Evolutionary conservation across 2,329 filamentous ascomycete species (phyloP), one percentile per base, ranked within the genome.

Genomic region (Dothideomycetes sp.): DNA sequence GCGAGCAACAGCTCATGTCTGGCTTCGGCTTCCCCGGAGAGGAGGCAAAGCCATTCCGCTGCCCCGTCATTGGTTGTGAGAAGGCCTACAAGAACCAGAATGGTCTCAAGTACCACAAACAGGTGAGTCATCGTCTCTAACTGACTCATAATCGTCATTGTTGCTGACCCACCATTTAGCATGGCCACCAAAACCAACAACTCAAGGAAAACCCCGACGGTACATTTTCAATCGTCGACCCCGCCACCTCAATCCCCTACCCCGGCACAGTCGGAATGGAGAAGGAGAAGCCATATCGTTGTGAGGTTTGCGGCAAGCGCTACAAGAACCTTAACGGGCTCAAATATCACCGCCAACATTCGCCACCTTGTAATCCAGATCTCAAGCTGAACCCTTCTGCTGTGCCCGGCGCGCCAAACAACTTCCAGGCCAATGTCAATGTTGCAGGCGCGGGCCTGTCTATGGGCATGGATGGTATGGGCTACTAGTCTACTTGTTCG

Each of bases 1-100:
- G 74, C 32, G 74, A 80, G 52, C 75, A 79, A 49, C 77, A 80
- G 50, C 64, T 80, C 45, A 63, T 77, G 47, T 60, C 64, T 16
- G 55, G 57, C 49, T 56, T 43, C 55, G 61, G 50, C 55, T 63
- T 62, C 56, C 72, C 75, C 43, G 81, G 81, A 12, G 89, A 96
- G 58, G 89, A 98, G 58, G 86, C 93, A 54, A 98, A 96, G 64
- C 91, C 91, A 0, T 98, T 94, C 71, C 84, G 88, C 59, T 98
- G 91, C 55, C 91, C 91, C 2, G 91, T 98, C 37, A 94, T 98
- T 58, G 91, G 91, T 4, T 98, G 91, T 56, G 91, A 96, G 62
- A 98, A 98, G 70, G 89, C 91, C 0, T 98, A 98, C 68, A 98
- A 98, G 72, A 98, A 98, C 61, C 91, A 96, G 60, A 98, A 98